Evolutionary conservation across 148 eudicot species (phyloP).

Genomic region (Cornus controversa): DNA sequence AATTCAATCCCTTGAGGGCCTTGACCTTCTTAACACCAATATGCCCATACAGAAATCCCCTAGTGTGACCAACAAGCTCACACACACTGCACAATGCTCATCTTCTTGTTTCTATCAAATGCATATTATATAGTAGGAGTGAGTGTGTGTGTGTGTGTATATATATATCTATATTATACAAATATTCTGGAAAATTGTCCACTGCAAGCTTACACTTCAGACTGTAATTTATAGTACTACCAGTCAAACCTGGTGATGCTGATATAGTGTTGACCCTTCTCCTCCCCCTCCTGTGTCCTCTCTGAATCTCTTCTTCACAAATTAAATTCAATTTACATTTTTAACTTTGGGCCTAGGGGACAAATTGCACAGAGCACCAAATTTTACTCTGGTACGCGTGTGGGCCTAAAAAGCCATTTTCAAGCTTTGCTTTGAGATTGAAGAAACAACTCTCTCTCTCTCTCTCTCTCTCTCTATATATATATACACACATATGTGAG

Average conservation of each 20-base stretch:
- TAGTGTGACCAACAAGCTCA: too few species aligned
- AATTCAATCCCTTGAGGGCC: too few species aligned
- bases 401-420: conserved; percentile 27
- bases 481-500: background rate
- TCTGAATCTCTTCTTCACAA: background rate
- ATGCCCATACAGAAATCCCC: too few species aligned
- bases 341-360: too few species aligned
- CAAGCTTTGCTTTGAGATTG: conserved; percentile 7
- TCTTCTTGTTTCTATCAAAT: background rate
- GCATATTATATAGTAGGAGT: background rate
- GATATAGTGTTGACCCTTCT: background rate
- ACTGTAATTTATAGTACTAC: background rate
- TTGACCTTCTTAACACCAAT: too few species aligned
- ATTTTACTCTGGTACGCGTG: conserved; percentile 9
- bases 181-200: too few species aligned
- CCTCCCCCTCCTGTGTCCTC: background rate
- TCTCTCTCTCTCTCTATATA: background rate
- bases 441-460: background rate
- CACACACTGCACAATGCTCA: background rate
- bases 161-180: too few species aligned
- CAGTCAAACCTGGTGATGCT: background rate
- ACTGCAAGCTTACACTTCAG: background rate
- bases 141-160: too few species aligned
- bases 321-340: background rate
- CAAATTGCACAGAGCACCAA: conserved; percentile 23